Conservation (phyloP, 2,329 filamentous ascomycete genomes). For the Botrytis galanthina region DNA sequence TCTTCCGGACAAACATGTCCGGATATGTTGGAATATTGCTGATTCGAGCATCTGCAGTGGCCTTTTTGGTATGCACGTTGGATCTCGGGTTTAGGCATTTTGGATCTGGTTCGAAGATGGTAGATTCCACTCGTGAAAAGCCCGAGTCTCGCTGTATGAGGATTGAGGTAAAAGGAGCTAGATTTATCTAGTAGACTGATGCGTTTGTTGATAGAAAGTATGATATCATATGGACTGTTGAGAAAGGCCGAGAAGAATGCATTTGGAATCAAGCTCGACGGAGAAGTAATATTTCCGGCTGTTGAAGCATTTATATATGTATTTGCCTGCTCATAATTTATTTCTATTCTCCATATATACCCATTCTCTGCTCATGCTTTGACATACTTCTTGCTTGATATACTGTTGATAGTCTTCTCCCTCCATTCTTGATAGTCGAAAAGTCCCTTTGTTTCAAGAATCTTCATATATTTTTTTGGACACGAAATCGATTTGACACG, state of each 20-base stretch:
- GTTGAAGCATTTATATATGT: not conserved
- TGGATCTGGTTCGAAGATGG: not conserved
- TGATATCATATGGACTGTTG: constrained; percentile 2
- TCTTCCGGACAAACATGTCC: not conserved
- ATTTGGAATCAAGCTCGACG: not conserved
- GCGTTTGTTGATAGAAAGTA: not conserved
- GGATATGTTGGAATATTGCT: not conserved
- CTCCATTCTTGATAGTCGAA: not conserved
- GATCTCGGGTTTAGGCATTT: not conserved
- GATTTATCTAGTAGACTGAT: not conserved
- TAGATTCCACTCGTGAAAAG: not conserved
- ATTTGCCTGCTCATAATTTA: not conserved
- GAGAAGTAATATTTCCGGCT: not conserved
- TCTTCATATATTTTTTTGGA: not conserved
- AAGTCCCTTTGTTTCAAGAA: not conserved
- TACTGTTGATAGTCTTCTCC: not conserved
- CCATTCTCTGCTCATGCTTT: not conserved
- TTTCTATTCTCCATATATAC: not conserved
- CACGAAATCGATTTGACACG: not conserved
- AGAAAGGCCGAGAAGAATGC: not conserved
- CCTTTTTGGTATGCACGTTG: not conserved
- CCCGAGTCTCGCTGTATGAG: not conserved
- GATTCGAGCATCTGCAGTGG: not conserved
- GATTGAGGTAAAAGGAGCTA: not conserved
- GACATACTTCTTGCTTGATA: not conserved